Percentiles rank a stretch among this genome's conserved stretches.
Evolutionary conservation across 1,139 yeast species (phyloP).

Genomic region (Yamadazyma dendronema): DNA sequence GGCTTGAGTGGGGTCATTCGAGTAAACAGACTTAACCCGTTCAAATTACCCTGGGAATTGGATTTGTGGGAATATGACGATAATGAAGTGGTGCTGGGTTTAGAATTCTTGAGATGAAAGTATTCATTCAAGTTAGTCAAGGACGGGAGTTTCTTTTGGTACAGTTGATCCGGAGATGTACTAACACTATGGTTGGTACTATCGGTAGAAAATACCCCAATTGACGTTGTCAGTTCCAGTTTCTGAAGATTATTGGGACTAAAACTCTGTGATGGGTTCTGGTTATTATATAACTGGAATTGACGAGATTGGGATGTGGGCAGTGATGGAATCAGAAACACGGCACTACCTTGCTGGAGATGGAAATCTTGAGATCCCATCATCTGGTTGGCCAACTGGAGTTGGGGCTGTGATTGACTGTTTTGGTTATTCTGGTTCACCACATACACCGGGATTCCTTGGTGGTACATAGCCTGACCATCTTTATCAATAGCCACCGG

Average conservation of each 20-base stretch:
- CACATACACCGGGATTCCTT: slow-evolving; percentile 35
- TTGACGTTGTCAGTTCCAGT: slow-evolving; percentile 18
- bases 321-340: slow-evolving; percentile 27
- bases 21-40: slow-evolving; percentile 20
- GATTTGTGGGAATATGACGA: slow-evolving; percentile 9
- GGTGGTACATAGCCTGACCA: slow-evolving; percentile 36
- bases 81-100: slow-evolving; percentile 3
- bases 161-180: slow-evolving; percentile 32
- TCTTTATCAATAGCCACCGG: slow-evolving; percentile 35
- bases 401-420: neutral
- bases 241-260: slow-evolving; percentile 9
- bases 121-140: slow-evolving; percentile 33
- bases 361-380: neutral
- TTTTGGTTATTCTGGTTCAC: slow-evolving; percentile 10
- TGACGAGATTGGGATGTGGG: slow-evolving; percentile 17
- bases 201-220: slow-evolving; percentile 17
- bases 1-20: slow-evolving; percentile 44
- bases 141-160: slow-evolving; percentile 18
- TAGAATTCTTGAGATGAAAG: slow-evolving; percentile 21
- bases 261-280: slow-evolving; percentile 2
- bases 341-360: slow-evolving; percentile 24
- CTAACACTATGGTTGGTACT: slow-evolving; percentile 28
- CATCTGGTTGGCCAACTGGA: neutral
- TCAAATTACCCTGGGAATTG: slow-evolving; percentile 11
- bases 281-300: neutral